Conservation (phyloP, 805 yeast genomes). For the Ogataea nonfermentans region DNA sequence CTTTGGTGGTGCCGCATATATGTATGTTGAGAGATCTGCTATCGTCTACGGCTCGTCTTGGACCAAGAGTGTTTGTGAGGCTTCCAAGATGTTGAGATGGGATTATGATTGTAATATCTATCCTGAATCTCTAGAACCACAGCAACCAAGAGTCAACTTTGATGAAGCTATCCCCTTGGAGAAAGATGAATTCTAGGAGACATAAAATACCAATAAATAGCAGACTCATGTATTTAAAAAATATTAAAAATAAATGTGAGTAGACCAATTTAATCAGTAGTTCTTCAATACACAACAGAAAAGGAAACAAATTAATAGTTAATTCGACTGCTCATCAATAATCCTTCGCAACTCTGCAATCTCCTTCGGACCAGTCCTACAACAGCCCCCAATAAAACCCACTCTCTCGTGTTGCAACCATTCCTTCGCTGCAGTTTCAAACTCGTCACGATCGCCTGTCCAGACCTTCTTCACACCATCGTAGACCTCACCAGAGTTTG, state of each 20-base stretch:
- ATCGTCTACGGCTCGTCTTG: constrained; percentile 76
- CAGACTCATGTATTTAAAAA: constrained; percentile 1
- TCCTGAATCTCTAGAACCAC: constrained; percentile 26
- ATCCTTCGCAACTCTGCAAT: constrained; percentile 24
- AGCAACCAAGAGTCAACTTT: constrained; percentile 10
- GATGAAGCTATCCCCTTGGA: too few relatives aligned
- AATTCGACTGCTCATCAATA: constrained; percentile 12
- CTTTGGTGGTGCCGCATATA: constrained; percentile 47
- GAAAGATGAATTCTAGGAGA: constrained; percentile 19
- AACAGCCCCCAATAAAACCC: constrained; percentile 71
- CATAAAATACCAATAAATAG: neutral
- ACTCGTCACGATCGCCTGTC: constrained; percentile 29
- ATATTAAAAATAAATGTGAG: neutral
- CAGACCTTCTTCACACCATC: constrained; percentile 47
- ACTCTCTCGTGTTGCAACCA: constrained; percentile 42
- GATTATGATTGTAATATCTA: constrained; percentile 80
- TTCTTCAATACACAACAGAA: too few relatives aligned
- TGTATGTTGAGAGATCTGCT: constrained; percentile 65
- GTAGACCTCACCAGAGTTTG: constrained; percentile 73
- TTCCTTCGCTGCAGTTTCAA: constrained; percentile 39
- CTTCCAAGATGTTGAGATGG: constrained; percentile 68
- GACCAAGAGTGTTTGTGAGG: constrained; percentile 67
- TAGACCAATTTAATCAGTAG: neutral
- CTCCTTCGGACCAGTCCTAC: constrained; percentile 61
- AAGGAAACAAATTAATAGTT: neutral